Evolutionary conservation across 257 asterid genomes (phyloP).

Genomic region (Buddleja alternifolia): DNA sequence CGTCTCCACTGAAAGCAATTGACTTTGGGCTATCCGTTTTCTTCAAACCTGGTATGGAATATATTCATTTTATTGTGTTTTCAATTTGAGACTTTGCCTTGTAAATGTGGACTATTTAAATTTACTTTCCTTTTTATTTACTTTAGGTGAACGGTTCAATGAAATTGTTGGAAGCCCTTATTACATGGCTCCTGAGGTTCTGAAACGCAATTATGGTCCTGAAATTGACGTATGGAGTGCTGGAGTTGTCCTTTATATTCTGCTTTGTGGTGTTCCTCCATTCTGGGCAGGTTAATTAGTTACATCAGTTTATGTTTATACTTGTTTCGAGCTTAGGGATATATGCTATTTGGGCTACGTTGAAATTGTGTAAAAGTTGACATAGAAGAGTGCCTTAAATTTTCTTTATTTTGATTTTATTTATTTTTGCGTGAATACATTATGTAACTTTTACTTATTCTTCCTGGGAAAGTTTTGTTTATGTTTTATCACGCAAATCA

Average conservation of each 20-base stretch:
- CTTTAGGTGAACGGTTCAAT: conserved; percentile 53
- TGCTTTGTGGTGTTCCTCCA: conserved; percentile 81
- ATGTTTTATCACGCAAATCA: too few species aligned
- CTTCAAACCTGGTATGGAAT: conserved; percentile 63
- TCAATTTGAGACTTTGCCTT: not conserved
- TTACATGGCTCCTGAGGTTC: conserved; percentile 77
- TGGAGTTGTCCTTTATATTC: conserved; percentile 71
- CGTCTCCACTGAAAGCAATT: conserved; percentile 62
- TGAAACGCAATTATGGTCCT: conserved; percentile 72
- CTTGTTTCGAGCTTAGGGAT: not conserved
- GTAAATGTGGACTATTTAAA: not conserved
- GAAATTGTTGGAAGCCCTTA: conserved; percentile 78
- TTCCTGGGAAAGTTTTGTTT: too few species aligned
- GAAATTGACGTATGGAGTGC: conserved; percentile 82
- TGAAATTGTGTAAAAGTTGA: not conserved
- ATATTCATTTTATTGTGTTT: not conserved
- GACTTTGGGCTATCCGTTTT: conserved; percentile 72
- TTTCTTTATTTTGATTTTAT: too few species aligned
- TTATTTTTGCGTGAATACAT: too few species aligned
- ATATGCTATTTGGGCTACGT: not conserved
- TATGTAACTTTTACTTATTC: too few species aligned
- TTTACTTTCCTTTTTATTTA: not conserved
- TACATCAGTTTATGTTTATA: not conserved
- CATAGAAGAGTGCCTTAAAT: not conserved
- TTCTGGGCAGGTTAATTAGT: conserved; percentile 82